phyloP scores from a whole-genome alignment of 495 filamentous ascomycete species.

The Polyplosphaeria fusca region DNA sequence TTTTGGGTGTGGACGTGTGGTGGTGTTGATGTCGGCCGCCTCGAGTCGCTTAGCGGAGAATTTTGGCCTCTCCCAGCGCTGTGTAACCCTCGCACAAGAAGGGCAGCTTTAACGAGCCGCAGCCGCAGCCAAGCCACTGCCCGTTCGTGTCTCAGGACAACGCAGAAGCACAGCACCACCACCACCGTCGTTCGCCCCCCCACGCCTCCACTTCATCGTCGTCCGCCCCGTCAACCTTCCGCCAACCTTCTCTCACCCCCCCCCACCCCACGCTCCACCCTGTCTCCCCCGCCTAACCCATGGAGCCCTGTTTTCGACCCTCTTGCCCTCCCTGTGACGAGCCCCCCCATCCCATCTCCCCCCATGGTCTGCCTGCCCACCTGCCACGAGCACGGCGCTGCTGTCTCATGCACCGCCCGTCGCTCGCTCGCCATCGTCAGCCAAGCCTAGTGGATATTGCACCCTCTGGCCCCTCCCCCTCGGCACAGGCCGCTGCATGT shows the following conservation, averaged over 20 bases:
- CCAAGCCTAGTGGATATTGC: constrained; percentile 26
- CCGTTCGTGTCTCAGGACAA: neutral
- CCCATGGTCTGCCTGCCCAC: neutral
- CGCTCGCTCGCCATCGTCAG: constrained; percentile 14
- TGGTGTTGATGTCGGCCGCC: too few relatives aligned
- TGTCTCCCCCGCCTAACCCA: too few relatives aligned
- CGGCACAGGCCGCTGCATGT: constrained; percentile 21
- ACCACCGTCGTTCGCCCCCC: neutral
- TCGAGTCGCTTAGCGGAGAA: constrained; percentile 9
- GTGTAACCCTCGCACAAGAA: neutral
- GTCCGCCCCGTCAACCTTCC: too few relatives aligned
- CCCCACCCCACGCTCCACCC: too few relatives aligned
- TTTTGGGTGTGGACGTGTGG: too few relatives aligned
- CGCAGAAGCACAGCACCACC: neutral
- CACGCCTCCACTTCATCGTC: neutral
- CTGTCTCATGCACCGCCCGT: neutral
- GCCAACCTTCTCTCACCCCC: too few relatives aligned
- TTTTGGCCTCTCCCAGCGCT: too few relatives aligned
- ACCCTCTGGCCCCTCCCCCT: constrained; percentile 3
- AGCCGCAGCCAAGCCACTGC: neutral
- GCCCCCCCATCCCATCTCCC: too few relatives aligned
- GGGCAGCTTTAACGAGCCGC: constrained; percentile 17
- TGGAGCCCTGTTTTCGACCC: too few relatives aligned
- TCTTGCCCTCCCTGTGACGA: too few relatives aligned
- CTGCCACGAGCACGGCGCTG: neutral